Percentiles rank a stretch among this genome's conserved stretches.
Conservation (phyloP, 176 grass and related monocot species). For the Oryza glumipatula region DNA sequence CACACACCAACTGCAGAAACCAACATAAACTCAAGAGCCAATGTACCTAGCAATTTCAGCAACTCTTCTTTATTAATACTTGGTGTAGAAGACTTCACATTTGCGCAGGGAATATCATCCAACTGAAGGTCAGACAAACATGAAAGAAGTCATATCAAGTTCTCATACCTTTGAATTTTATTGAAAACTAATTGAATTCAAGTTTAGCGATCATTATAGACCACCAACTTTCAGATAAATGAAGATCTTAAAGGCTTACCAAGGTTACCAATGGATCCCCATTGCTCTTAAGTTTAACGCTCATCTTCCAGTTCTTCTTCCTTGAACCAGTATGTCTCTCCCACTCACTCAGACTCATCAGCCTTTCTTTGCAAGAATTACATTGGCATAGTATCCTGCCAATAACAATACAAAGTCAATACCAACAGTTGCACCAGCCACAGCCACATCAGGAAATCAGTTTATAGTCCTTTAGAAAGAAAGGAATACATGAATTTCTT, state of each 20-base stretch:
- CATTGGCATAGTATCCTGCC: conserved; percentile 71
- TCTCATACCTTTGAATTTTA: background rate
- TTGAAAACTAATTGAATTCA: background rate
- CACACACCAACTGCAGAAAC: conserved; percentile 16
- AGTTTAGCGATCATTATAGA: background rate
- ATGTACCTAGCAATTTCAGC: conserved; percentile 51
- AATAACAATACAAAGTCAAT: conserved; percentile 37
- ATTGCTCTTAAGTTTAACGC: conserved; percentile 75
- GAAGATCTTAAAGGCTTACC: conserved; percentile 45
- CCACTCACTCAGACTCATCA: conserved; percentile 70
- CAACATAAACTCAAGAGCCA: conserved; percentile 21
- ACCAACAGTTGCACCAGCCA: conserved; percentile 16
- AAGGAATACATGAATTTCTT: background rate
- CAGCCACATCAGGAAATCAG: conserved; percentile 19
- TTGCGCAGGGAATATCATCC: conserved; percentile 51
- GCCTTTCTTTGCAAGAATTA: conserved; percentile 67
- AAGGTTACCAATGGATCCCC: conserved; percentile 61
- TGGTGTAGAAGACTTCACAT: conserved; percentile 40
- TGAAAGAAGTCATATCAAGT: conserved; percentile 5
- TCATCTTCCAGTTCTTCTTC: conserved; percentile 92
- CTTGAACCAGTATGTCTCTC: conserved; percentile 90
- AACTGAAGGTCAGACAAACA: conserved; percentile 47
- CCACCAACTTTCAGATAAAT: background rate
- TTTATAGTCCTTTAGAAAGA: background rate
- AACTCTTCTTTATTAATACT: conserved; percentile 60